These are phyloP conservation scores for Xerocomus brunneocitrinus DNA, from an alignment of 768 basidiomycete species.

Conservation along the genomic window DNA sequence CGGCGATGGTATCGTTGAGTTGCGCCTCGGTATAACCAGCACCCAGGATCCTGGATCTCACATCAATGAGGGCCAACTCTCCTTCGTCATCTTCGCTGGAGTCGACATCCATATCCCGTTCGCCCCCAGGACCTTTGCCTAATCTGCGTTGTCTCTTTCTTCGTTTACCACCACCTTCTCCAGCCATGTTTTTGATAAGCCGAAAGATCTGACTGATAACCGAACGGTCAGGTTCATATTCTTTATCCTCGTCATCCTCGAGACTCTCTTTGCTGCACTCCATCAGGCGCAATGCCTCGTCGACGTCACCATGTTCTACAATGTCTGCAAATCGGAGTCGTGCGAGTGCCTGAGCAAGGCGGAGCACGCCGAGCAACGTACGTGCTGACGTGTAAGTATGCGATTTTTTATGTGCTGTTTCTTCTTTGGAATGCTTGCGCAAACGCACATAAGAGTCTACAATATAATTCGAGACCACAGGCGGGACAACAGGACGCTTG, in stretches of 20 bases:
- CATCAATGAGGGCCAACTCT: constrained; percentile 80
- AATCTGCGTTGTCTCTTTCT: constrained; percentile 48
- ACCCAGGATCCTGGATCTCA: constrained; percentile 78
- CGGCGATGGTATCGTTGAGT: constrained; percentile 77
- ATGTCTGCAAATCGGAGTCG: constrained; percentile 79
- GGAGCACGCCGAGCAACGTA: constrained; percentile 90
- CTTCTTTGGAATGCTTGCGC: constrained; percentile 88
- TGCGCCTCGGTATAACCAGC: constrained; percentile 90
- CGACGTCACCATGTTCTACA: constrained; percentile 85
- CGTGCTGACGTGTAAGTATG: constrained; percentile 96
- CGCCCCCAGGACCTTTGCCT: constrained; percentile 65
- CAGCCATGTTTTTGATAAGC: constrained; percentile 84
- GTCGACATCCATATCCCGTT: constrained; percentile 67
- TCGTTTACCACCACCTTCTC: constrained; percentile 35
- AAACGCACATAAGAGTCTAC: constrained; percentile 95
- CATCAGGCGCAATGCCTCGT: constrained; percentile 96
- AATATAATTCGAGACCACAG: constrained; percentile 84
- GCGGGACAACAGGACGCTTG: constrained; percentile 86
- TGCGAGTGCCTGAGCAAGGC: constrained; percentile 91
- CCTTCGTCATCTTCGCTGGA: constrained; percentile 65
- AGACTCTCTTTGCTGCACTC: constrained; percentile 93
- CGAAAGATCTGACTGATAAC: constrained; percentile 82
- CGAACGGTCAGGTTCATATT: constrained; percentile 70
- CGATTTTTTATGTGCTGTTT: constrained; percentile 80
- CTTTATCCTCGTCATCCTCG: constrained; percentile 71